A percentile compares a stretch with the other conserved stretches of the same genome.
Evolutionary conservation across 768 basidiomycete genomes (phyloP).

Genomic region (Xerocomellus chrysenteron): DNA sequence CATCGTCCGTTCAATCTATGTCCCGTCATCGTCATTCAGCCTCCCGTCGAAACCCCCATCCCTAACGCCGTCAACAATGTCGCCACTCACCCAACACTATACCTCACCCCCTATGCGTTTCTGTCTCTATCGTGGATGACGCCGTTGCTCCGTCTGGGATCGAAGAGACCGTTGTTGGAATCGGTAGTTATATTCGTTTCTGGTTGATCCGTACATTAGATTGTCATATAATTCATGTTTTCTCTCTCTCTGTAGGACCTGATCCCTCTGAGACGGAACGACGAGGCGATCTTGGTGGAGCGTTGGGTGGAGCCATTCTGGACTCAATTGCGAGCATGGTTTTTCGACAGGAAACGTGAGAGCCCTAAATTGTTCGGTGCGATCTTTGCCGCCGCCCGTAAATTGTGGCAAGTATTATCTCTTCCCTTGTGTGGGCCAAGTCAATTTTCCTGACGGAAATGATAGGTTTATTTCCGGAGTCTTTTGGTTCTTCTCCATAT

Average conservation of each 20-base stretch:
- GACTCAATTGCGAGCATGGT: conserved; percentile 20
- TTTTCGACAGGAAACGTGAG: conserved; percentile 13
- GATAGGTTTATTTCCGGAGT: conserved; percentile 26
- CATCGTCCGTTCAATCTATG: not conserved
- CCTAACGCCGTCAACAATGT: conserved; percentile 18
- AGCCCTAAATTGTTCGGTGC: conserved; percentile 17
- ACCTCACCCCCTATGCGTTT: conserved; percentile 13
- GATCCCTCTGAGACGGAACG: conserved; percentile 25
- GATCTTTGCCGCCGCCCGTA: conserved; percentile 17
- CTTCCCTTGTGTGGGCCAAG: not conserved
- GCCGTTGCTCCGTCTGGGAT: conserved; percentile 23
- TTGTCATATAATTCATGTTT: conserved; percentile 17
- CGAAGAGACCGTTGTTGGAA: conserved; percentile 30
- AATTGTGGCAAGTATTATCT: conserved; percentile 14
- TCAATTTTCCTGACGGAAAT: not conserved
- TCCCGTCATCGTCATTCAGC: conserved; percentile 24
- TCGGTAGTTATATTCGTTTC: conserved; percentile 30
- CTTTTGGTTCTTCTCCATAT: conserved; percentile 31
- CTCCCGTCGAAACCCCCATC: conserved; percentile 15
- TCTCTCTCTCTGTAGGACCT: conserved; percentile 19
- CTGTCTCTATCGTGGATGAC: conserved; percentile 27
- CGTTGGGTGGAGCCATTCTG: conserved; percentile 26
- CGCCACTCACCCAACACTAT: conserved; percentile 21
- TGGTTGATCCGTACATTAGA: conserved; percentile 21
- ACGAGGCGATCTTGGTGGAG: conserved; percentile 25